phyloP scores from a whole-genome alignment of 305 asterid species.

The Fraxinus platypoda region DNA sequence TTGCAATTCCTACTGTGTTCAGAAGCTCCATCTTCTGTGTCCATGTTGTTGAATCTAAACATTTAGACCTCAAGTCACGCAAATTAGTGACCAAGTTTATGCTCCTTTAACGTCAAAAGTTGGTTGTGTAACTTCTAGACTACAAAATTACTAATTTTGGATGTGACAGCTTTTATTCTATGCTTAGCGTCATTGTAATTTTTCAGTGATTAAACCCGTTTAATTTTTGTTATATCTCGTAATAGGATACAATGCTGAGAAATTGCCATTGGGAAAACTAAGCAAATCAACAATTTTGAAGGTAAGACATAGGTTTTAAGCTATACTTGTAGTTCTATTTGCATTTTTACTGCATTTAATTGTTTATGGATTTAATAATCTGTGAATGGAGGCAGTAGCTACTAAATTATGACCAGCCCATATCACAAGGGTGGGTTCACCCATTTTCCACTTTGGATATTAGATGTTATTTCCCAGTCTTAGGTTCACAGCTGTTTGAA shows the following conservation, averaged over 20 bases:
- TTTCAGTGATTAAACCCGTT: constrained; percentile 16
- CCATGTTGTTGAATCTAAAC: not conserved
- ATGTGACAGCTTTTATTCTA: not conserved
- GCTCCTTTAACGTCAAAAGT: constrained; percentile 5
- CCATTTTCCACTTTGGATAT: not conserved
- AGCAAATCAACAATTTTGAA: constrained; percentile 84
- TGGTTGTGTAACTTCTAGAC: constrained; percentile 12
- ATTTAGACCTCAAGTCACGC: not conserved
- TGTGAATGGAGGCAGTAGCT: not conserved
- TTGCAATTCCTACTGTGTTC: not conserved
- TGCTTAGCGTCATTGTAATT: not conserved
- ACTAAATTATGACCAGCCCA: not conserved
- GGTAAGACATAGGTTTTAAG: constrained; percentile 42
- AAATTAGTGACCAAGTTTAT: constrained; percentile 7
- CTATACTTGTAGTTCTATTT: not conserved
- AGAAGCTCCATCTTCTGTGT: not conserved
- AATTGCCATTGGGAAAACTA: constrained; percentile 86
- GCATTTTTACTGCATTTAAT: not conserved
- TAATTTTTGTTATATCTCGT: constrained; percentile 19
- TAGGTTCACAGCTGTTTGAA: not conserved
- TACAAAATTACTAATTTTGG: constrained; percentile 6
- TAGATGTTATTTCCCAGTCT: not conserved
- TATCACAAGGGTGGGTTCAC: not conserved
- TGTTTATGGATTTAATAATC: not conserved
- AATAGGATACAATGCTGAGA: constrained; percentile 91